phyloP scores from a whole-genome alignment of 306 rosid species.

The Sesbania bispinosa region DNA sequence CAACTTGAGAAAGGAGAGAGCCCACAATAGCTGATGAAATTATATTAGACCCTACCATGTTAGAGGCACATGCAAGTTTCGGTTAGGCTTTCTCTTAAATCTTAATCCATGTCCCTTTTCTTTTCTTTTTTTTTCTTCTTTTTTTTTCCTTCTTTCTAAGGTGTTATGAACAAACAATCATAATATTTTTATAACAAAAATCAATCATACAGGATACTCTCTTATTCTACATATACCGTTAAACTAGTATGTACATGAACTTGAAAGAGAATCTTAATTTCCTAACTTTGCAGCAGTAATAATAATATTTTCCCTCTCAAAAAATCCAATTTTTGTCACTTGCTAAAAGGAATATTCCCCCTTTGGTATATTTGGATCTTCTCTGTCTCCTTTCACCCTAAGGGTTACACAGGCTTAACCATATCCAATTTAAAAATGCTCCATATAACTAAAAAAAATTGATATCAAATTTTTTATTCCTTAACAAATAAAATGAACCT shows the following conservation, averaged over 20 bases:
- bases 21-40: slow-evolving; percentile 15
- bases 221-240: neutral
- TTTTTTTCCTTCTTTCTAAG: neutral
- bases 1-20: neutral
- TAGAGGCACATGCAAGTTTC: slow-evolving; percentile 37
- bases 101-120: slow-evolving; percentile 17
- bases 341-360: slow-evolving; percentile 5
- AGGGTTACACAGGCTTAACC: neutral
- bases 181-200: neutral
- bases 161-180: slow-evolving; percentile 23
- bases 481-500: slow-evolving; percentile 16
- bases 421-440: slow-evolving; percentile 19
- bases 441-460: neutral
- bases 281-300: neutral
- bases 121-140: neutral
- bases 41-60: slow-evolving; percentile 41
- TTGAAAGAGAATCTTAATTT: slow-evolving; percentile 21
- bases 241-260: slow-evolving; percentile 29
- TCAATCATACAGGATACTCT: neutral
- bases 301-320: neutral
- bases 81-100: slow-evolving; percentile 28
- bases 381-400: slow-evolving; percentile 5
- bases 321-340: slow-evolving; percentile 26
- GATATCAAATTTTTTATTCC: neutral
- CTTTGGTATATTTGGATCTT: slow-evolving; percentile 23